Percentiles rank a stretch among this genome's conserved stretches.
phyloP scores from a whole-genome alignment of 1,139 yeast genomes.

The Lodderomyces beijingensis region DNA sequence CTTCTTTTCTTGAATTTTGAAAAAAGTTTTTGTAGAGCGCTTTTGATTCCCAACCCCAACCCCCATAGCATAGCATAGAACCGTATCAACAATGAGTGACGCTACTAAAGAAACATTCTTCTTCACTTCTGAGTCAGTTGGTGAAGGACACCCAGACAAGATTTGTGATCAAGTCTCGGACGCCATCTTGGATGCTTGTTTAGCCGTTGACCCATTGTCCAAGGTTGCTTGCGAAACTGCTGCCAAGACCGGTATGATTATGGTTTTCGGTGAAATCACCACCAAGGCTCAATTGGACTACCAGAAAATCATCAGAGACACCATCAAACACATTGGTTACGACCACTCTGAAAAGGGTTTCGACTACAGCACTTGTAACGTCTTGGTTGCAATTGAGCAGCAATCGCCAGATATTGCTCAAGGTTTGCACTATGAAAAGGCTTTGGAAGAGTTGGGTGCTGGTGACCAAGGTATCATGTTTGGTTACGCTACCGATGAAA shows the following conservation, averaged over 20 bases:
- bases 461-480: conserved; percentile 99
- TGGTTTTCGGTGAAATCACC: conserved; percentile 99
- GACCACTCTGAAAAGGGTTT: conserved; percentile 95
- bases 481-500: conserved; percentile 99
- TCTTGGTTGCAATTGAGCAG: conserved; percentile 97
- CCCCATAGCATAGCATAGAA: too few species aligned
- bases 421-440: conserved; percentile 96
- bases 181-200: conserved; percentile 97
- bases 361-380: conserved; percentile 99
- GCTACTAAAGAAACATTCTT: conserved; percentile 46
- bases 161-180: conserved; percentile 99
- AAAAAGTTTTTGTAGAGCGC: too few species aligned
- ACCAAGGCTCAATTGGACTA: conserved; percentile 92
- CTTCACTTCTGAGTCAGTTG: conserved; percentile 95
- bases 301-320: conserved; percentile 96
- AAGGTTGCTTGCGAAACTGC: conserved; percentile 99
- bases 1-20: conserved; percentile 1
- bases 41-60: conserved; percentile 1
- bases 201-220: conserved; percentile 91
- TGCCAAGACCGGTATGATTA: conserved; percentile 97
- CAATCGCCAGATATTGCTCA: conserved; percentile 99
- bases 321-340: conserved; percentile 97
- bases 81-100: too few species aligned
- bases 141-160: conserved; percentile 99
- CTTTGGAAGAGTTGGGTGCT: conserved; percentile 97